Evolutionary conservation across 768 basidiomycete species (phyloP).

Genomic region (Cubamyces sp.): DNA sequence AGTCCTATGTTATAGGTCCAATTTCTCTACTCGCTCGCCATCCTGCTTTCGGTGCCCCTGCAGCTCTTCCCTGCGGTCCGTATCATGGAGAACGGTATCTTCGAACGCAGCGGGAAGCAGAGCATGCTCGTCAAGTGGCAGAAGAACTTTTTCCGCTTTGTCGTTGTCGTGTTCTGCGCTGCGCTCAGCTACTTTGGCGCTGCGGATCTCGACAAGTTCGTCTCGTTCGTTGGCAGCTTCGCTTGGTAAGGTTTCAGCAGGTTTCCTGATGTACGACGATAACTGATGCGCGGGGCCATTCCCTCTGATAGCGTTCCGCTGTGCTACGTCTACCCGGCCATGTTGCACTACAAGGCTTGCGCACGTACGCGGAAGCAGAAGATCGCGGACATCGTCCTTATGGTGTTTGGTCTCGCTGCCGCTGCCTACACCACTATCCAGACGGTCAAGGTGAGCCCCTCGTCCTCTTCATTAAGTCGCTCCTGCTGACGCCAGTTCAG

Average conservation of each 20-base stretch:
- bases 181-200: slow-evolving; percentile 82
- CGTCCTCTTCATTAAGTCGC: neutral
- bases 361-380: slow-evolving; percentile 73
- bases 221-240: slow-evolving; percentile 89
- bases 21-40: slow-evolving; percentile 90
- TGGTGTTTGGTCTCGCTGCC: slow-evolving; percentile 73
- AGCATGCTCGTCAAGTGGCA: slow-evolving; percentile 88
- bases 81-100: slow-evolving; percentile 95
- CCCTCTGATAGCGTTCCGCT: slow-evolving; percentile 71
- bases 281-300: neutral
- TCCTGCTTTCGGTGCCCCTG: slow-evolving; percentile 87
- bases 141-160: slow-evolving; percentile 89
- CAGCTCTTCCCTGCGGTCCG: slow-evolving; percentile 98
- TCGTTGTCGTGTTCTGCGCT: slow-evolving; percentile 79
- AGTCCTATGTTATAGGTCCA: slow-evolving; percentile 55
- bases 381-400: slow-evolving; percentile 67
- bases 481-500: slow-evolving; percentile 37
- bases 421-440: slow-evolving; percentile 81
- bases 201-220: slow-evolving; percentile 92
- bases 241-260: slow-evolving; percentile 70
- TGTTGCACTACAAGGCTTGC: slow-evolving; percentile 90
- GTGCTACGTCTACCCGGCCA: slow-evolving; percentile 92
- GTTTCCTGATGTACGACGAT: neutral
- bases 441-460: slow-evolving; percentile 63
- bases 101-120: slow-evolving; percentile 84